Evolutionary conservation across 2,329 filamentous ascomycete genomes (phyloP), one percentile per base, ranked within the genome.

Genomic region (Sporothrix brasiliensis): DNA sequence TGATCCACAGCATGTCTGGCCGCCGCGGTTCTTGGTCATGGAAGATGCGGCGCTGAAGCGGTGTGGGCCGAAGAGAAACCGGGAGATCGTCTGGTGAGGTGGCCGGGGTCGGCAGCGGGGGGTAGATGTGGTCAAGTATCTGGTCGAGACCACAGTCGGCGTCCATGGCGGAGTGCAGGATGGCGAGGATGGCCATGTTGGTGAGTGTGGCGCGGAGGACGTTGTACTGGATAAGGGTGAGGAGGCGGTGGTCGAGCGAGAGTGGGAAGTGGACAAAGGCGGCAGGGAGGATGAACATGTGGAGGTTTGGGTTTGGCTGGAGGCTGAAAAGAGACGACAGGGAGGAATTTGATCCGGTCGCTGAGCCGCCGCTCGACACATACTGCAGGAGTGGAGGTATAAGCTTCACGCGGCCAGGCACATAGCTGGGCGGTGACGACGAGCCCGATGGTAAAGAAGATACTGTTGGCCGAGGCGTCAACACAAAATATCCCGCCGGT

Each of bases 1-100:
- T 77, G 19, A 79, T 73, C 77, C 76, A 79, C 24, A 71, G 70
- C 63, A 76, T 75, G 67, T 79, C 77, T 21, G 21, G 27, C n/a
- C 56, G 56, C n/a, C 16, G n/a, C 9, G 56, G 34, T 41, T 41
- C 34, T 21, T n/a, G 14, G 7, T 34, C 3, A 71, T 72, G 13
- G 73, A 73, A 2, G 56, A 44, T 10, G 6, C 11, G 58, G 21
- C 67, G 68, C 71, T 79, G 77, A 3, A 77, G 67, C 52, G 69
- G 71, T 0, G 78, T 79, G 2, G 76, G 74, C 49, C 72, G 71
- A 13, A 79, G 70, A 0, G 74, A 70, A 13, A 73, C 71, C 4
- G 77, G 76, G 3, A 74, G 24, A 9, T 16, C 52, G 5, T 34
- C 19, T 21, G 67, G 5, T 4, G 24, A 24, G 66, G 41, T 11